A percentile compares a stretch with the other conserved stretches of the same genome.
These are phyloP conservation scores for Gnomoniopsis sp. DNA, from an alignment of 2,329 filamentous ascomycete species.

Conservation along the genomic window DNA sequence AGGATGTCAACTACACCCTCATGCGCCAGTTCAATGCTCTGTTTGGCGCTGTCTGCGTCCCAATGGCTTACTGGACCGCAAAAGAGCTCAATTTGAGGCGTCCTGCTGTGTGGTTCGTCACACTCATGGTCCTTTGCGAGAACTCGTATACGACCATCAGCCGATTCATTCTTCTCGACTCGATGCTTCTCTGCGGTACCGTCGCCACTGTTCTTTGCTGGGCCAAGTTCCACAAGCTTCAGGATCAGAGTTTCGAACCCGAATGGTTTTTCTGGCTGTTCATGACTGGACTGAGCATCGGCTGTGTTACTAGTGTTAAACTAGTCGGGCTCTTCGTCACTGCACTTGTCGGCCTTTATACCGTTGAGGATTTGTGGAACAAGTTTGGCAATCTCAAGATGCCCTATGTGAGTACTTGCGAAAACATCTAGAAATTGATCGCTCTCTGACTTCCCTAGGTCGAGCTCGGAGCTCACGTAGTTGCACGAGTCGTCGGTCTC, in stretches of 20 bases:
- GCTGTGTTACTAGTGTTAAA: conserved; percentile 97
- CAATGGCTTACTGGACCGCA: conserved; percentile 92
- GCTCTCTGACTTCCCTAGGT: conserved; percentile 20
- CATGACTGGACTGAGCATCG: conserved; percentile 91
- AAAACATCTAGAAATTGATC: neutral
- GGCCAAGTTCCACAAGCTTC: conserved; percentile 91
- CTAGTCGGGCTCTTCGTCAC: conserved; percentile 97
- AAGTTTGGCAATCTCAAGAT: conserved; percentile 95
- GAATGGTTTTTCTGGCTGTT: conserved; percentile 96
- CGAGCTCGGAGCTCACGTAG: conserved; percentile 71
- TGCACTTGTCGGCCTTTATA: conserved; percentile 91
- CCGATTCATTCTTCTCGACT: conserved; percentile 95
- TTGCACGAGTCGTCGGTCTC: conserved; percentile 76
- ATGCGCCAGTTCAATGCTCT: conserved; percentile 98
- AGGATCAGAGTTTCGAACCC: conserved; percentile 77
- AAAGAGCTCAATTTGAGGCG: conserved; percentile 83
- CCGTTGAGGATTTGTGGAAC: conserved; percentile 93
- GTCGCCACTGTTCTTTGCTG: conserved; percentile 96
- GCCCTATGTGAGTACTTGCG: conserved; percentile 72
- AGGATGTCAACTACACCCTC: conserved; percentile 93
- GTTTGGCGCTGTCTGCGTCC: conserved; percentile 89
- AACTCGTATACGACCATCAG: conserved; percentile 99
- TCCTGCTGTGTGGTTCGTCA: conserved; percentile 90
- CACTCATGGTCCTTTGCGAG: conserved; percentile 95
- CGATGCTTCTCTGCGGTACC: conserved; percentile 98